Percentiles rank a stretch among this genome's conserved stretches.
These are phyloP conservation scores for Claviceps pusilla DNA, from an alignment of 2,329 filamentous ascomycete species.

Conservation along the genomic window DNA sequence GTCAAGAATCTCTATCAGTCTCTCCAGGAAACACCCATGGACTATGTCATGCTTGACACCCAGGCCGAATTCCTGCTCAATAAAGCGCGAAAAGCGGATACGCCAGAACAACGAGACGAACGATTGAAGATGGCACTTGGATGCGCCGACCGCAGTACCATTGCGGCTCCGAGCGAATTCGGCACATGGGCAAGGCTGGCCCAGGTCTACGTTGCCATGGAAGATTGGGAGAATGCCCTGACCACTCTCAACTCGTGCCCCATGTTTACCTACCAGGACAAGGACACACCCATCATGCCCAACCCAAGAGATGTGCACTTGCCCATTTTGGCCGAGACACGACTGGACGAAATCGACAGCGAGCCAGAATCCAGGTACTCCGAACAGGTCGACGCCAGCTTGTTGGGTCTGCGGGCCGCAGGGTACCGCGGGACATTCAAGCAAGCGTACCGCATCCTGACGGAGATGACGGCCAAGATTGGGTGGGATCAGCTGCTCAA, in stretches of 20 bases:
- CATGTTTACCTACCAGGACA: conserved; percentile 99
- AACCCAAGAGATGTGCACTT: conserved; percentile 79
- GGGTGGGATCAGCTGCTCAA: conserved; percentile 94
- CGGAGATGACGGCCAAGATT: conserved; percentile 90
- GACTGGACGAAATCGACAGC: conserved; percentile 92
- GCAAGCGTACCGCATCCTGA: conserved; percentile 84
- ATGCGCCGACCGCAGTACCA: conserved; percentile 85
- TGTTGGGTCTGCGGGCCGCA: conserved; percentile 73
- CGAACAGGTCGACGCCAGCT: conserved; percentile 74
- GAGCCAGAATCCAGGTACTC: conserved; percentile 66
- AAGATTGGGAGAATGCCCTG: conserved; percentile 92
- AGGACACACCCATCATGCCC: conserved; percentile 87
- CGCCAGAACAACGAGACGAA: conserved; percentile 42
- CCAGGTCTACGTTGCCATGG: conserved; percentile 83
- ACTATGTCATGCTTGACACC: conserved; percentile 89
- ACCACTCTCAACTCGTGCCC: conserved; percentile 95
- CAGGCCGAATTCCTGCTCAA: conserved; percentile 83
- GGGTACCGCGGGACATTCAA: conserved; percentile 91
- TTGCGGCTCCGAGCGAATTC: conserved; percentile 92
- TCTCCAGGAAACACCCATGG: conserved; percentile 85
- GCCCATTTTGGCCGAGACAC: conserved; percentile 74
- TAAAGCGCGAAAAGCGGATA: conserved; percentile 51
- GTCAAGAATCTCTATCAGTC: conserved; percentile 78
- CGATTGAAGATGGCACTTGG: conserved; percentile 76
- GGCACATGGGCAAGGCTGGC: conserved; percentile 89